Evolutionary conservation across 2,329 filamentous ascomycete genomes (phyloP).

Genomic region (Aspergillus sp.): DNA sequence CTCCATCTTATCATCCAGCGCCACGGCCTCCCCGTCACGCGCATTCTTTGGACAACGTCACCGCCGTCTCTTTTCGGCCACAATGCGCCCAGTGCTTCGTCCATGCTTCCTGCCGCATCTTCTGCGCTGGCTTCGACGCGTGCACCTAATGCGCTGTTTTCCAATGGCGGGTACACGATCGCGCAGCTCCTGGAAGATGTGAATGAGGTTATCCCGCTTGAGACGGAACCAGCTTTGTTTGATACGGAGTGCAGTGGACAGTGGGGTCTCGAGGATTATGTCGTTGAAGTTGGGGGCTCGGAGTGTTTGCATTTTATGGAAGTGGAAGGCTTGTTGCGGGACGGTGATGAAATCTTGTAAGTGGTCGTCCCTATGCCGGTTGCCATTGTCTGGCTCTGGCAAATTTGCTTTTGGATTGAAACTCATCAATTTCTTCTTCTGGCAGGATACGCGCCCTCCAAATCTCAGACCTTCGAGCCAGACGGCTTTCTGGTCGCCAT

Average conservation of each 20-base stretch:
- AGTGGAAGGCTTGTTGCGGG: slow-evolving; percentile 68
- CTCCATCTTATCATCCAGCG: slow-evolving; percentile 72
- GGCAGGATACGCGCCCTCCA: slow-evolving; percentile 74
- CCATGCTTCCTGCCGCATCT: slow-evolving; percentile 28
- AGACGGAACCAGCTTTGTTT: slow-evolving; percentile 55
- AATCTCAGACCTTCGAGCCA: slow-evolving; percentile 70
- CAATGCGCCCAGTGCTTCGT: slow-evolving; percentile 24
- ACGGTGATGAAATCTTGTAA: slow-evolving; percentile 81
- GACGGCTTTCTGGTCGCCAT: slow-evolving; percentile 72
- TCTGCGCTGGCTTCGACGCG: slow-evolving; percentile 38
- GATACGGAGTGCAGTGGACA: slow-evolving; percentile 46
- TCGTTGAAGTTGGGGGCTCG: slow-evolving; percentile 77
- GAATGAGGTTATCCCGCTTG: slow-evolving; percentile 78
- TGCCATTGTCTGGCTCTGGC: not conserved
- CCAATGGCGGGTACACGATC: slow-evolving; percentile 64
- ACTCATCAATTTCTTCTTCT: not conserved
- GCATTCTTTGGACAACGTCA: slow-evolving; percentile 69
- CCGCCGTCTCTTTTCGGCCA: slow-evolving; percentile 42
- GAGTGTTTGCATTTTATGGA: slow-evolving; percentile 86
- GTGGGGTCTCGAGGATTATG: slow-evolving; percentile 90
- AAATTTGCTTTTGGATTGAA: not conserved
- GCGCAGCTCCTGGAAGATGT: slow-evolving; percentile 75
- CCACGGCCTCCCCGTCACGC: slow-evolving; percentile 70
- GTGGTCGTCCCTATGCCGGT: slow-evolving; percentile 33
- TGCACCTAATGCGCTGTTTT: slow-evolving; percentile 37